Base-by-base conservation (phyloP, 106 monocot genomes). In the Dendrobium huoshanense region DNA sequence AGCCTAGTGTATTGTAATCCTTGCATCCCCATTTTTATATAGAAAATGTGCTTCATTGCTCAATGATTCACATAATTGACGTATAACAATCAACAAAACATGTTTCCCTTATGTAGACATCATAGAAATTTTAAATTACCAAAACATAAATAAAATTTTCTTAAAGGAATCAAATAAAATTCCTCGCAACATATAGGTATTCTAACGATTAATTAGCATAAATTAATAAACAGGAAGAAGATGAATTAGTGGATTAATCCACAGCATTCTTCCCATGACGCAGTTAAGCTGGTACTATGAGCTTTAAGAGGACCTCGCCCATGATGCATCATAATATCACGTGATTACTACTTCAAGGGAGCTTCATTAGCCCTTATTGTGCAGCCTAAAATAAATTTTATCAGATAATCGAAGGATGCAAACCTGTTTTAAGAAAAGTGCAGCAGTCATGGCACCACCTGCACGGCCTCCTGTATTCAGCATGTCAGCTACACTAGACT, bases 401-500 rank as follows among this genome's bases (percentile, higher is more conserved):
- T 65, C 0, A 22, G 24, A 65, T 65, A 58, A 58, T 18, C 18
- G 55, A 10, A 22, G 27, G 4, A 75, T 51, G 15, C 10, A 13
- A 41, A 96, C 96, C 97, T 97, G 97, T 77, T 97, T 97, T 67
- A 97, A 81, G 80, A 97, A 96, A 77, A 97, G 94, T 43, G 96
- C 92, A 58, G 96, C 96, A 58, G 86, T 92, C 58, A 97, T 97
- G 40, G 96, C 87, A 77, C 94, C 92, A 79, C 96, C 96, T 79
- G 90, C 90, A 68, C 92, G 92, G 20, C 90, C 92, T 49, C 96
- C 96, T 18, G 94, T 88, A 77, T 97, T 97, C 37, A 89, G 89
- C 96, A 97, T 97, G 78, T 97, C 96, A 80, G 96, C 96, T 4
- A 97, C 89, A 37, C 94, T 85, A 33, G 96, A 97, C 83, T 97